These are phyloP conservation scores for Ceratocystis cacaofunesta DNA, from an alignment of 2,329 filamentous ascomycete genomes.

Conservation along the genomic window DNA sequence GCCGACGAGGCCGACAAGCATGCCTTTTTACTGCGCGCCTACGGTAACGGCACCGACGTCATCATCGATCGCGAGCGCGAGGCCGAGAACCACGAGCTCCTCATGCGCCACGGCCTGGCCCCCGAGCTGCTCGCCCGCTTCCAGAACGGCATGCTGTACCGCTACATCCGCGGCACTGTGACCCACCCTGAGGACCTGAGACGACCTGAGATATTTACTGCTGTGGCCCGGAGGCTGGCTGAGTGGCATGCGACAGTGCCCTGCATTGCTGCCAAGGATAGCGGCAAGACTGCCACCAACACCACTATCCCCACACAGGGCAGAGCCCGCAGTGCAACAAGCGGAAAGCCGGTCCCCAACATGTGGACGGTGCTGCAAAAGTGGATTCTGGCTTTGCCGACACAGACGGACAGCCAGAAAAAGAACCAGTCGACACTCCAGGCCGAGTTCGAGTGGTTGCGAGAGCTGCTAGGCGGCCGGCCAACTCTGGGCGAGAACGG, in stretches of 20 bases:
- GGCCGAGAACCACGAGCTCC: slow-evolving; percentile 65
- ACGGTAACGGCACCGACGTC: slow-evolving; percentile 84
- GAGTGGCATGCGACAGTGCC: slow-evolving; percentile 78
- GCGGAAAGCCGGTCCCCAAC: slow-evolving; percentile 63
- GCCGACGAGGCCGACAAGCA: slow-evolving; percentile 65
- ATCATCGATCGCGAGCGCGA: slow-evolving; percentile 89
- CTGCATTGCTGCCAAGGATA: slow-evolving; percentile 31
- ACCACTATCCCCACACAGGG: not conserved
- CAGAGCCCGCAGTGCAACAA: slow-evolving; percentile 32
- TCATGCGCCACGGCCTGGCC: slow-evolving; percentile 70
- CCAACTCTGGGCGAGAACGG: slow-evolving; percentile 62
- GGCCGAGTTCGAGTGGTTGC: slow-evolving; percentile 55
- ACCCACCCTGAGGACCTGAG: slow-evolving; percentile 70
- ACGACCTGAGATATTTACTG: slow-evolving; percentile 59
- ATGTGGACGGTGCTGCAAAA: slow-evolving; percentile 92
- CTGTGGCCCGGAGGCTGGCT: slow-evolving; percentile 68
- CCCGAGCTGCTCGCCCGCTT: slow-evolving; percentile 82
- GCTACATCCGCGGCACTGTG: slow-evolving; percentile 68
- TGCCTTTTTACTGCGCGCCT: slow-evolving; percentile 78
- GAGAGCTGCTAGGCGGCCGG: slow-evolving; percentile 57
- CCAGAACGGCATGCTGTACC: slow-evolving; percentile 89
- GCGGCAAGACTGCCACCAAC: slow-evolving; percentile 22
- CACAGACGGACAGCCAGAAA: slow-evolving; percentile 52
- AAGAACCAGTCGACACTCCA: slow-evolving; percentile 55
- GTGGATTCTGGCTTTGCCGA: slow-evolving; percentile 80